Base-by-base conservation (phyloP, 768 basidiomycete species). In the Russula earlei region DNA sequence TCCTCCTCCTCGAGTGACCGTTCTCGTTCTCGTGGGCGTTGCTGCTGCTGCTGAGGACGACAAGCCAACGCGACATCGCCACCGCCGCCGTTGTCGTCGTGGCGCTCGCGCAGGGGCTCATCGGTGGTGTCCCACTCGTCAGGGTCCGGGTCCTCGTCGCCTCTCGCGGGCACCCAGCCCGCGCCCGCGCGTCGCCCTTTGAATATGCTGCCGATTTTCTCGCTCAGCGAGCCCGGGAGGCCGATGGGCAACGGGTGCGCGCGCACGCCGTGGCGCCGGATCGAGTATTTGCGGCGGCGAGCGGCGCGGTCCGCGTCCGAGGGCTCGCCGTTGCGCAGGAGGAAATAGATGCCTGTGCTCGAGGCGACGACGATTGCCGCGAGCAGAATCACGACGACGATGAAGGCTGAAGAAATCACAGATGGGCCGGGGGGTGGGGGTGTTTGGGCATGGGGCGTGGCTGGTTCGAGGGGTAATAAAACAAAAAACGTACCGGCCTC, bases 331-430 rank as follows among this genome's bases (percentile, higher is more conserved):
- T 78, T 67, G 40, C 77, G 75, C 17, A 85, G 70, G 34, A 87
- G 77, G 62, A 77, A 74, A 66, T 77, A 75, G 37, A 83, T 76
- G 34, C 75, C 82, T 15, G 71, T 67, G 65, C 75, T 80, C 47
- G 77, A 75, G 29, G 72, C 63, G 55, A 83, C 60, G 66, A 85
- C 77, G 52, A 87, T 69, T 54, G 77, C 59, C 54, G 72, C 70
- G 40, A 87, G 74, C 43, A 71, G 67, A 36, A 84, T 77, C 38
- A 87, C 72, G 37, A 87, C 68, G 4, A 69, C 80, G 60, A 86
- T 76, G 70, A 87, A 87, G 9, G 52, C 62, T 62, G 19, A n/a
- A 27, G 27, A 7, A 22, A 59, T n/a, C 17, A 19, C 12, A 19
- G n/a, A n/a, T n/a, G n/a, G n/a, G n/a, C n/a, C n/a, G n/a, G n/a